Evolutionary conservation across 139 green algal genomes (phyloP).

Genomic region (Volvox africanus): DNA sequence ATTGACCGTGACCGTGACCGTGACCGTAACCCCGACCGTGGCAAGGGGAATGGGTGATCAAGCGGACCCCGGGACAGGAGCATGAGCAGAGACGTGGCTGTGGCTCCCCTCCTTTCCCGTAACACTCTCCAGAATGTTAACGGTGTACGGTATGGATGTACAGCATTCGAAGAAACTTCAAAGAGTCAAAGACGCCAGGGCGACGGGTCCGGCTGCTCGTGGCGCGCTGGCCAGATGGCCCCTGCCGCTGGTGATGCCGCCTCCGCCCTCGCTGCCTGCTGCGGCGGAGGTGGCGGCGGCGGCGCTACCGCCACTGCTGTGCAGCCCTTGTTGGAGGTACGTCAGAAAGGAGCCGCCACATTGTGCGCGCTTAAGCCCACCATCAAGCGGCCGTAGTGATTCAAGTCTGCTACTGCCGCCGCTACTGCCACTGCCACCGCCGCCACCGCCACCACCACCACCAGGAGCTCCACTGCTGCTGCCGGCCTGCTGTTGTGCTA

Average conservation of each 20-base stretch:
- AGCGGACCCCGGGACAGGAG: no score
- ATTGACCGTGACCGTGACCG: no score
- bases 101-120: background rate
- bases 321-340: background rate
- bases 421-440: background rate
- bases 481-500: background rate
- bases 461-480: background rate
- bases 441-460: background rate
- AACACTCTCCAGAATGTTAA: background rate
- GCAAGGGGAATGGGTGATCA: no score
- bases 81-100: no score
- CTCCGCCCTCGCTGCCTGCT: background rate
- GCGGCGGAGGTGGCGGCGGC: background rate
- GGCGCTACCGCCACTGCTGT: background rate
- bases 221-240: background rate
- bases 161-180: background rate
- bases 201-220: background rate
- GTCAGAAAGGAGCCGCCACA: constrained; percentile 12
- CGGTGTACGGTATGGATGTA: background rate
- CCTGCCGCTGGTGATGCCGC: background rate
- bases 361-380: constrained; percentile 3
- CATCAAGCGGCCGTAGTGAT: constrained; percentile 12
- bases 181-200: background rate
- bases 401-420: constrained; percentile 7
- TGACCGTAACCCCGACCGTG: no score